Evolutionary conservation across 768 basidiomycete species (phyloP), one percentile per base, ranked within the genome.

Genomic region (Pisolithus albus): DNA sequence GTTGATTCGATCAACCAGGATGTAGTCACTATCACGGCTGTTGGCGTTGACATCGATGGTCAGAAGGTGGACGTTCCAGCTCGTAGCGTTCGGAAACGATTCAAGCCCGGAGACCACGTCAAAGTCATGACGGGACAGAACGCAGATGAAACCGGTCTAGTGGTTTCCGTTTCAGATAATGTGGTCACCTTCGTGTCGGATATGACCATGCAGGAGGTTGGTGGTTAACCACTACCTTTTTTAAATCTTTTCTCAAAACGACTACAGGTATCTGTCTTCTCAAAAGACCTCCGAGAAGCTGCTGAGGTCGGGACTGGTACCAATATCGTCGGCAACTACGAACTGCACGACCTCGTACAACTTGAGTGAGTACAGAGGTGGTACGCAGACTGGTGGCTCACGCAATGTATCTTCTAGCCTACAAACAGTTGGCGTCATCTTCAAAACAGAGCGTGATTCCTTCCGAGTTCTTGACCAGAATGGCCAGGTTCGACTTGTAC

Each of bases 71-170:
- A 93, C 52, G 77, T 94, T 7, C 86, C 88, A 9, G 89, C 91
- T 1, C 76, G 88, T 50, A 88, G 88, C 64, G 93, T 98, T 3
- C 77, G 94, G 60, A 99, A 99, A 71, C 77, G 86, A 41, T 98
- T 99, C 77, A 93, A 92, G 65, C 80, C 92, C 50, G 96, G 96
- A 62, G 95, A 98, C 70, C 96, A 99, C 61, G 92, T 99, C 70
- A 98, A 98, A 71, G 95, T 98, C 52, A 92, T 98, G 84, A 78
- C 84, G 15, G 96, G 96, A 21, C 85, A 92, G 68, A 96, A 97
- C 63, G 81, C 83, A 7, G 91, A 96, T 61, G 94, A 96, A 68
- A 94, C 93, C 3, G 96, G 96, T 72, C 77, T 98, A 60, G 95
- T 99, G 36, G 88, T 98, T 21, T 86, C 92, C 19, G 86, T 94